Base-by-base conservation (phyloP, 257 asterid species). In the Ophiorrhiza pumila region DNA sequence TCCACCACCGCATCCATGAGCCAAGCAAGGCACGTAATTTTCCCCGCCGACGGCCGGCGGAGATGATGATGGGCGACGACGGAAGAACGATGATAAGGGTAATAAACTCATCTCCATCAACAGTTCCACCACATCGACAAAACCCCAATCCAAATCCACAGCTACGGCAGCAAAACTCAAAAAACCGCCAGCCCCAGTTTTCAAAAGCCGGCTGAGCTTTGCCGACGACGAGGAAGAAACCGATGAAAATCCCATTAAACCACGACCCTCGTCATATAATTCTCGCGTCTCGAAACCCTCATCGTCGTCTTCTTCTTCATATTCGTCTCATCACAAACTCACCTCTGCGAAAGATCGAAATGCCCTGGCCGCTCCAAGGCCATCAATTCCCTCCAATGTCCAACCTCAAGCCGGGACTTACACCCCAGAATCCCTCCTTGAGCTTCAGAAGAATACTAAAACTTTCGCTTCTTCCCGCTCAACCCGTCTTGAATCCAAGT, bases 401-500 rank as follows among this genome's bases (percentile, higher is more conserved):
- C 96, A 87, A 79, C 99, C 99, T 23, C 97, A 89, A 77, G 96
- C 99, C 2, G 99, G 99, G 4, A 74, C 85, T 65, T 95, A 95
- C 78, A 92, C 98, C 5, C 89, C 87, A 71, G 99, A 95, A 84
- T 92, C 96, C 17, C 90, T 95, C 13, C 76, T 89, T 31, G 99
- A 95, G 91, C 99, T 95, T 80, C 98, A 95, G 86, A 95, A 89
- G 85, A 95, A 92, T 47, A 92, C 99, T 18, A 86, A 81, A 77
- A 87, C 90, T 78, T 87, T 95, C 18, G 85, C 91, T 18, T 85
- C 90, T 5, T 79, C 98, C 23, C 86, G 83, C 46, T 55, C 83
- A 7, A 56, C 90, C 56, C 87, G 87, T 12, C 65, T 72, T 18
- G 85, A 82, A 56, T 82, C 89, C 1, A 88, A 83, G 63, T 78